Evolutionary conservation across 176 grass and related monocot genomes (phyloP), one percentile per base, ranked within the genome.

Genomic region (Pharus latifolius): DNA sequence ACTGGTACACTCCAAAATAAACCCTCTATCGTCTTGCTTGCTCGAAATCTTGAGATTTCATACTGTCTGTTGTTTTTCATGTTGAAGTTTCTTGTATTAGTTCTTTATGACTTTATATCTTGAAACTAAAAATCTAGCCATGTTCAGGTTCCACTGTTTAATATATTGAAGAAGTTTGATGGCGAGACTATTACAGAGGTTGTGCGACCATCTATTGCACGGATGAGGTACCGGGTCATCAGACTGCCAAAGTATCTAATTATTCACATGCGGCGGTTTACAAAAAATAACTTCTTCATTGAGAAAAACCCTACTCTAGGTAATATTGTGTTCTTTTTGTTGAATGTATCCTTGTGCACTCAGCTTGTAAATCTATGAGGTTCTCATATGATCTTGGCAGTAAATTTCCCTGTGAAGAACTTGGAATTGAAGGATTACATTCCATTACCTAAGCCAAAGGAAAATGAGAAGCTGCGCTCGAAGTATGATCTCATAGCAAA

Each of bases 151-250:
- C 90, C 95, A 40, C 65, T 98, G 10, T 98, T 94, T 78, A 98
- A 91, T 82, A 98, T 98, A 80, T 82, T 98, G 76, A 98, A 90
- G 79, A 98, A 98, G 52, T 98, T 98, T 72, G 89, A 98, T 68
- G 95, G 95, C 7, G 82, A 93, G 57, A 85, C 87, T 25, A 46
- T 98, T 25, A 94, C 90, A 9, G 95, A 94, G 58, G 95, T 98
- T 52, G 95, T 98, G 24, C 76, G 87, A 1, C 90, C 95, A 58
- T 90, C 81, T 42, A 88, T 98, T 79, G 95, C 95, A 41, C 81
- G 87, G 63, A 98, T 94, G 95, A 92, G 81, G 67, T 98, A 98
- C 43, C 95, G 87, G 27, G 95, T 91, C 26, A 98, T 74, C 56
- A 78, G 83, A 52, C 63, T 98, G 18, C 90, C 95, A 3, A 98